A percentile compares a stretch with the other conserved stretches of the same genome.
These are phyloP conservation scores for Cyberlindnera japonica DNA, from an alignment of 805 yeast species.

Conservation along the genomic window DNA sequence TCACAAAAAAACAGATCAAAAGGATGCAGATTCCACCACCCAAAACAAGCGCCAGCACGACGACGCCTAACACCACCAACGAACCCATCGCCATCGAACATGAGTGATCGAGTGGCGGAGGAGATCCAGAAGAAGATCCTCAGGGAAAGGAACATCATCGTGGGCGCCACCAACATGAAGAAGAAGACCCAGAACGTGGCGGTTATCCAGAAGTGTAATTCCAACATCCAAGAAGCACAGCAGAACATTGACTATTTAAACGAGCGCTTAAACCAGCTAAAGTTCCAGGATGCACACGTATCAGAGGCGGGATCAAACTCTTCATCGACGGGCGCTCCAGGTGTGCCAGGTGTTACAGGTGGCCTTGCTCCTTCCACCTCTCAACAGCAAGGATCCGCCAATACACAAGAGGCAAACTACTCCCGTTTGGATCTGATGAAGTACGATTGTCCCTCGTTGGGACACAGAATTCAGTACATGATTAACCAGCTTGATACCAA, in stretches of 20 bases:
- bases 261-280: constrained; percentile 64
- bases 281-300: constrained; percentile 21
- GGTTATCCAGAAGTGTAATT: constrained; percentile 88
- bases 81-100: background rate
- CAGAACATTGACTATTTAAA: constrained; percentile 86
- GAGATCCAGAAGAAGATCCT: constrained; percentile 86
- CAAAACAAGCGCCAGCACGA: background rate
- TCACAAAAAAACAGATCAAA: constrained; percentile 9
- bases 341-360: background rate
- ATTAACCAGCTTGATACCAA: constrained; percentile 91
- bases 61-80: background rate
- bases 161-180: constrained; percentile 80
- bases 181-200: constrained; percentile 72
- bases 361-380: constrained; percentile 24
- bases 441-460: constrained; percentile 91
- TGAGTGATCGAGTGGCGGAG: constrained; percentile 38
- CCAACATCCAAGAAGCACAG: constrained; percentile 86
- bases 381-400: constrained; percentile 16
- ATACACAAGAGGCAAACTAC: constrained; percentile 34
- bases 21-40: background rate
- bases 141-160: constrained; percentile 81
- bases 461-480: constrained; percentile 94
- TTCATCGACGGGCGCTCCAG: too few species aligned
- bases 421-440: constrained; percentile 79
- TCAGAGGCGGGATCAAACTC: constrained; percentile 7